Percentiles rank a stretch among this genome's conserved stretches.
Evolutionary conservation across 2,329 filamentous ascomycete genomes (phyloP).

Genomic region (Ceratocystiopsis minuta): DNA sequence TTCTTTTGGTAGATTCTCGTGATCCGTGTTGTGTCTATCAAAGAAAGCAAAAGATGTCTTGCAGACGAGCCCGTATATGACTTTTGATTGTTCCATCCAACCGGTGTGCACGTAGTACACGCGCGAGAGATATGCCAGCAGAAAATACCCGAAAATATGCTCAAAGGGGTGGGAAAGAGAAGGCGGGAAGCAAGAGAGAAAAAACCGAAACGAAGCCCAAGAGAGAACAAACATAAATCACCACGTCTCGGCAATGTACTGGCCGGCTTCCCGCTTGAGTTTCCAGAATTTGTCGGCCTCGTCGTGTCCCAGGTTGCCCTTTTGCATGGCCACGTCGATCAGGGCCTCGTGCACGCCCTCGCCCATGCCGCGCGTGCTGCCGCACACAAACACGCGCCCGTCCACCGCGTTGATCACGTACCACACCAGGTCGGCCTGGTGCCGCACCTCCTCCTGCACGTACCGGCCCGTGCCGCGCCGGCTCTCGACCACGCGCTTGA

Average conservation of each 20-base stretch:
- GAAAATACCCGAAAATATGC: not conserved
- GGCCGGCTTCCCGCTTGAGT: constrained; percentile 76
- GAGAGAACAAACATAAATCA: constrained; percentile 14
- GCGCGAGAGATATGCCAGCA: not conserved
- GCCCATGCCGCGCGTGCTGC: constrained; percentile 90
- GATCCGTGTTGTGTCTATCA: too few species aligned
- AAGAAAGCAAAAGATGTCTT: not conserved
- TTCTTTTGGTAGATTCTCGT: too few species aligned
- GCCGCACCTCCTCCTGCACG: constrained; percentile 83
- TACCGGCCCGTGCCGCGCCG: constrained; percentile 67
- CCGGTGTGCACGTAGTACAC: not conserved
- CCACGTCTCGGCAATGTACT: constrained; percentile 83
- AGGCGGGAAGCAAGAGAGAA: not conserved
- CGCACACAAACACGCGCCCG: constrained; percentile 89
- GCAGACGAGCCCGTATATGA: too few species aligned
- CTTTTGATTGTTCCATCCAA: too few species aligned
- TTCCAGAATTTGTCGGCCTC: constrained; percentile 81
- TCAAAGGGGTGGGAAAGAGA: not conserved
- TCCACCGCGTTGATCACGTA: constrained; percentile 94
- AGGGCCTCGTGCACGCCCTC: constrained; percentile 84
- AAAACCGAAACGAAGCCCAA: not conserved
- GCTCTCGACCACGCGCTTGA: constrained; percentile 66
- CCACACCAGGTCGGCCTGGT: constrained; percentile 95
- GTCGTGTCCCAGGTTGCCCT: constrained; percentile 67
- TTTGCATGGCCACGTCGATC: constrained; percentile 78